phyloP scores from a whole-genome alignment of 768 basidiomycete species.

The Strobilomyces confusus region DNA sequence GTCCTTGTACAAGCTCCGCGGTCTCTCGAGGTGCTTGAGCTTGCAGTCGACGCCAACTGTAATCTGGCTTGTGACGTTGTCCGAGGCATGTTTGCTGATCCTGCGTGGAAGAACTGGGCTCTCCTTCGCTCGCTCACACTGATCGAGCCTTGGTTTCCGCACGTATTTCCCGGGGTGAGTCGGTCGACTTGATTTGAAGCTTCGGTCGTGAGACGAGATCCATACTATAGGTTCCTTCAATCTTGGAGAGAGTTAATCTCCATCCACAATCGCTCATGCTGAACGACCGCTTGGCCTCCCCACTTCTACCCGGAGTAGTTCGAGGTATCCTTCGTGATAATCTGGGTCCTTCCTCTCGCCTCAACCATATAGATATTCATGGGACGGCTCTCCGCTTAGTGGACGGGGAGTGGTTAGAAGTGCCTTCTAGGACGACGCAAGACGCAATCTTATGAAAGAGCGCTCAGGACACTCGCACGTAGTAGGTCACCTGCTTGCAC shows the following conservation, averaged over 20 bases:
- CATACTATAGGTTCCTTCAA: not conserved
- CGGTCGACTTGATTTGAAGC: too few relatives aligned
- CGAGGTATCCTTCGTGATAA: not conserved
- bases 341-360: not conserved
- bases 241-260: too few relatives aligned
- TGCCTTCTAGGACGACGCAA: not conserved
- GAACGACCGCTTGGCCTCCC: too few relatives aligned
- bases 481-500: slow-evolving; percentile 48
- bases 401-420: not conserved
- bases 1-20: not conserved
- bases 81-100: not conserved
- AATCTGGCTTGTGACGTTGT: not conserved
- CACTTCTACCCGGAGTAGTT: too few relatives aligned
- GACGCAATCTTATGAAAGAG: not conserved
- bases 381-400: not conserved
- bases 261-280: too few relatives aligned
- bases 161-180: too few relatives aligned
- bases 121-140: not conserved
- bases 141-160: too few relatives aligned
- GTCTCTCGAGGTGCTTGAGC: slow-evolving; percentile 1
- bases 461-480: slow-evolving; percentile 28
- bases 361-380: not conserved
- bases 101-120: not conserved
- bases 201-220: too few relatives aligned
- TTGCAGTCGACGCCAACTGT: not conserved